These are phyloP conservation scores for Flagelloscypha sp. DNA, from an alignment of 768 basidiomycete species.

Conservation along the genomic window DNA sequence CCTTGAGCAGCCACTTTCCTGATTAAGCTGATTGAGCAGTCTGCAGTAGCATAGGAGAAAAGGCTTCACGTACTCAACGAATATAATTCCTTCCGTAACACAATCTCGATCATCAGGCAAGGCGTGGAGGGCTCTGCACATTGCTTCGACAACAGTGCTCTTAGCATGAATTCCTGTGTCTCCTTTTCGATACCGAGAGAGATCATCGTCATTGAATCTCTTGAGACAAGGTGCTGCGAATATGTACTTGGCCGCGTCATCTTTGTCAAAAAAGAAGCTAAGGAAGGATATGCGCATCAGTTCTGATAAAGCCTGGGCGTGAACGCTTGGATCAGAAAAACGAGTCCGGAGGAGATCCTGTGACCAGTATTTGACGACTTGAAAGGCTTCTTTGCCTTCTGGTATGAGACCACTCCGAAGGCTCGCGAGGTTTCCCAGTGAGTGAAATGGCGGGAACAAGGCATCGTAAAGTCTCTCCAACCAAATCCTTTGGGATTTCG, in stretches of 20 bases:
- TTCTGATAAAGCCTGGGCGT: conserved; percentile 28
- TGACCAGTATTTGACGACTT: conserved; percentile 38
- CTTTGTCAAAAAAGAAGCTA: conserved; percentile 28
- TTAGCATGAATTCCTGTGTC: neutral
- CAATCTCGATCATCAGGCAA: conserved; percentile 4
- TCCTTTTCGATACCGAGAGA: neutral
- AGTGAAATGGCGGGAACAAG: conserved; percentile 36
- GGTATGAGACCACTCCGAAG: conserved; percentile 30
- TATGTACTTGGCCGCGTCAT: conserved; percentile 24
- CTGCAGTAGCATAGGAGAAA: neutral
- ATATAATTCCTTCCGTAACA: conserved; percentile 15
- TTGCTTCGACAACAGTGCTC: conserved; percentile 16
- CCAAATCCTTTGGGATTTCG: conserved; percentile 29
- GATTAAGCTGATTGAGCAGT: neutral
- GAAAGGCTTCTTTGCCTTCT: conserved; percentile 26
- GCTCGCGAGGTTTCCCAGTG: conserved; percentile 34
- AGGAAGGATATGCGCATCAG: conserved; percentile 30
- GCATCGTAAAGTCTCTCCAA: conserved; percentile 39
- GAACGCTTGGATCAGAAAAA: conserved; percentile 14
- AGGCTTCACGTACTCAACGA: conserved; percentile 17
- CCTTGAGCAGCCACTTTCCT: conserved; percentile 22
- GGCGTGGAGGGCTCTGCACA: conserved; percentile 14
- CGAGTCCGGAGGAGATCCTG: conserved; percentile 29
- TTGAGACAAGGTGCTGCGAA: conserved; percentile 11
- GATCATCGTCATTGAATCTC: neutral